These are phyloP conservation scores for Withania somnifera DNA, from an alignment of 305 asterid genomes.

Conservation along the genomic window DNA sequence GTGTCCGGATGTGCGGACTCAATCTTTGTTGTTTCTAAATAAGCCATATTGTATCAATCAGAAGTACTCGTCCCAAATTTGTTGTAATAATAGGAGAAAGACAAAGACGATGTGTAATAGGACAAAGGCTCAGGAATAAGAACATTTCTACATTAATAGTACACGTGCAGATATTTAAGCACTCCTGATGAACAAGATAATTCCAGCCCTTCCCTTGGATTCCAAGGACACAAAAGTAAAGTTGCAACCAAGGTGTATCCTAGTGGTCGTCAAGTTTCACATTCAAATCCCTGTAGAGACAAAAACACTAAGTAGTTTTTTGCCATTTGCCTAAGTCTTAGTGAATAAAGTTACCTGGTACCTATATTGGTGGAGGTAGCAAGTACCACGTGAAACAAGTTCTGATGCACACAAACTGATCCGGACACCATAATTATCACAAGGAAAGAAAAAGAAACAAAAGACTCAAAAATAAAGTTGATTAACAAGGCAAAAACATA, in stretches of 20 bases:
- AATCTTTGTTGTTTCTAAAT: not conserved
- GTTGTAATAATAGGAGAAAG: not conserved
- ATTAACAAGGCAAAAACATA: not conserved
- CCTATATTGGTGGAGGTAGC: not conserved
- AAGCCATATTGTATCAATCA: not conserved
- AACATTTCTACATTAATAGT: not conserved
- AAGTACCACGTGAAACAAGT: not conserved
- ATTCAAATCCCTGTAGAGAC: not conserved
- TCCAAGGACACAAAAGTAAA: not conserved
- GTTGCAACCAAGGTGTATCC: not conserved
- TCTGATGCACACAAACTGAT: not conserved
- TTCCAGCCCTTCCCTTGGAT: not conserved
- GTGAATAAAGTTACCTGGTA: not conserved
- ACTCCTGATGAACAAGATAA: not conserved
- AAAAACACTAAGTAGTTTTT: not conserved
- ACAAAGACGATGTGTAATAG: too few species aligned
- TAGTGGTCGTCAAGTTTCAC: not conserved
- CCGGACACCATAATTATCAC: not conserved
- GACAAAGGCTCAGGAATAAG: not conserved
- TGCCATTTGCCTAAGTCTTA: not conserved
- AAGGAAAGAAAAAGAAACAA: not conserved
- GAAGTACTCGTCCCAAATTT: not conserved
- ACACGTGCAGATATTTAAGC: not conserved
- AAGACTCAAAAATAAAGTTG: not conserved
- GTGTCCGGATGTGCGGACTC: not conserved